Percentiles rank a stretch among this genome's conserved stretches.
phyloP scores from a whole-genome alignment of 208 protist species.

The Trypanosoma avium region DNA sequence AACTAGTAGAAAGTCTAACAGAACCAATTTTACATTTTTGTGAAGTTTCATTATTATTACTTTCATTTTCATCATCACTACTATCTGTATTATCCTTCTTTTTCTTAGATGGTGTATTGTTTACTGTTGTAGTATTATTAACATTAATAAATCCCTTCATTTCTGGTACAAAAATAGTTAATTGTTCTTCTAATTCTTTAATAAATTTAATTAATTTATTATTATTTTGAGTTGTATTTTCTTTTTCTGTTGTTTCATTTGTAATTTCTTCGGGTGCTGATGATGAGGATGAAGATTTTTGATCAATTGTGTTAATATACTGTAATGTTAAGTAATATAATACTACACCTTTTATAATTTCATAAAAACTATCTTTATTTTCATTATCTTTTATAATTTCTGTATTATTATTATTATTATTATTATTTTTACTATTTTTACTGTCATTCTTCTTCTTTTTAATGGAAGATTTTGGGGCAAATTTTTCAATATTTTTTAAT shows the following conservation, averaged over 20 bases:
- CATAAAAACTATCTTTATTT: neutral
- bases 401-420: no score
- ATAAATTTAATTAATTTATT: slow-evolving; percentile 12
- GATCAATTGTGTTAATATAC: slow-evolving; percentile 14
- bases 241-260: neutral
- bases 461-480: neutral
- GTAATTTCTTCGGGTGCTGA: neutral
- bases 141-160: neutral
- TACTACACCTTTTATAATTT: neutral
- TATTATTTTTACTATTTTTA: neutral
- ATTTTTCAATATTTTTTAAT: slow-evolving; percentile 9
- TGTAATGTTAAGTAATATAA: slow-evolving; percentile 21
- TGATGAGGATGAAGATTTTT: no score
- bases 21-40: neutral
- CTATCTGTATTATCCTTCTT: neutral
- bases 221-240: neutral
- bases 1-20: neutral
- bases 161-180: slow-evolving; percentile 5
- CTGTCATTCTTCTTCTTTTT: neutral
- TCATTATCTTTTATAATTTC: no score
- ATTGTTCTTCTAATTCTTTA: slow-evolving; percentile 7
- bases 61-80: slow-evolving; percentile 4
- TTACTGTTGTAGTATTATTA: neutral
- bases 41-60: neutral
- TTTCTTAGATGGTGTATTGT: neutral